Base-by-base conservation (phyloP, 192 early-diverging fungal genomes). In the Coemansia biformis region DNA sequence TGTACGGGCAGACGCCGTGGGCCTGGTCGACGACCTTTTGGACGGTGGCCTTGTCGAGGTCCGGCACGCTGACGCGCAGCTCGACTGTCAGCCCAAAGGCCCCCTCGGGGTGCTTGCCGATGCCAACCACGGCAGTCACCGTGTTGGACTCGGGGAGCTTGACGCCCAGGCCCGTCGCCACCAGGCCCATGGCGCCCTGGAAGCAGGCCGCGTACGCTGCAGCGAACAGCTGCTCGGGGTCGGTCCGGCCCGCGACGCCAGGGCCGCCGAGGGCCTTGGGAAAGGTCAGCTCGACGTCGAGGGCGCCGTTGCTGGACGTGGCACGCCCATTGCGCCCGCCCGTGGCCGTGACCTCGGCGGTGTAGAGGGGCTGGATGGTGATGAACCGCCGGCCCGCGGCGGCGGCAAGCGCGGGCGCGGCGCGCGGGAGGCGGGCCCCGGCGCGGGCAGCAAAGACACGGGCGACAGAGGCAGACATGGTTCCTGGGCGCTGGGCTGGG, bases 121-220 rank as follows among this genome's bases (percentile, higher is more conserved):
- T 78, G 32, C 63, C 56, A 13, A 81, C 77, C 11, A 50, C 37
- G 3, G 65, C 63, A 0, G 59, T 76, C 36, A 78, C 78, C 0
- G 77, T 76, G 47, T 66, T 76, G 8, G 53, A 44, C 38, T 61
- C 53, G 9, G 60, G 60, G 18, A 81, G 53, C n/a, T 59, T 51
- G 50, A 81, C 44, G 30, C 75, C 58, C 31, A 76, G 48, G 37
- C 66, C 65, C 28, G 48, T 59, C 15, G 77, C 66, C 2, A 70
- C 79, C 33, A 71, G 59, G 3, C 56, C 79, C 61, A 81, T 55
- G 12, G 79, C 79, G 29, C 79, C 79, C 41, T 78, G 76, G 58
- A 81, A 81, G 63, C 79, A 81, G 3, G 79, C 79, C 1, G 79
- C 57, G 32, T 81, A 81, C 23, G 77, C 77, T 6, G 74, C 77